Base-by-base conservation (phyloP, 2,329 filamentous ascomycete species). In the Xylaria sp. region DNA sequence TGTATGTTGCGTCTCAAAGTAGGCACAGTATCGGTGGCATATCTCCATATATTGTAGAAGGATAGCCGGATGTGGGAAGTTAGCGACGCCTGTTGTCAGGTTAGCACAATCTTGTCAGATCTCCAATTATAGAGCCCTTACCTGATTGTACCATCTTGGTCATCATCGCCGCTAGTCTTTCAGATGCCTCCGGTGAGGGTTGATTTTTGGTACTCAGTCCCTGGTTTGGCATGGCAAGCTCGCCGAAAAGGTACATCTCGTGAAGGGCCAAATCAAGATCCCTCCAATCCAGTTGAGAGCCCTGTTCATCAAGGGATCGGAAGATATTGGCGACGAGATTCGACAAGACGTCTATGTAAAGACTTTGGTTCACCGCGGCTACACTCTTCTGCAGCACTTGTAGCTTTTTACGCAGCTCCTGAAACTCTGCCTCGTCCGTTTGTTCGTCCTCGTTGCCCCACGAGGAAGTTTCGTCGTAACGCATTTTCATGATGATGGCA, bases 21-120 rank as follows among this genome's bases (percentile, higher is more conserved):
- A 97, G 34, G 90, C 89, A 78, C 91, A 93, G 81, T 99, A 99
- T 60, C 96, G 91, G 65, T 97, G 94, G 80, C 94, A 97, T 44
- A 97, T 97, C 80, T 99, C 96, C 94, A 99, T 98, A 78, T 97
- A 99, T 81, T 98, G 94, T 25, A 99, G 86, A 72, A 98, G 89
- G 61, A 98, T 94, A 18, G 94, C 94, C 1, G 96, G 95, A 78
- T 98, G 96, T 18, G 91, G 90, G 80, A 95, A 97, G 52, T 87
- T 91, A 68, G 93, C 91, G 73, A 98, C 92, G 74, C 93, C 94
- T 94, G 41, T 55, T 44, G 48, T 48, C 37, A 46, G 54, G 64
- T 81, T 76, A 80, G 75, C 60, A 64, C 12, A 64, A n/a, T 12
- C 56, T 1, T 23, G 37, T 69, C 60, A 63, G 28, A 69, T 65